Percentiles rank a stretch among this genome's conserved stretches.
Conservation (phyloP, 768 basidiomycete species). For the Kwoniella dejecticola region DNA sequence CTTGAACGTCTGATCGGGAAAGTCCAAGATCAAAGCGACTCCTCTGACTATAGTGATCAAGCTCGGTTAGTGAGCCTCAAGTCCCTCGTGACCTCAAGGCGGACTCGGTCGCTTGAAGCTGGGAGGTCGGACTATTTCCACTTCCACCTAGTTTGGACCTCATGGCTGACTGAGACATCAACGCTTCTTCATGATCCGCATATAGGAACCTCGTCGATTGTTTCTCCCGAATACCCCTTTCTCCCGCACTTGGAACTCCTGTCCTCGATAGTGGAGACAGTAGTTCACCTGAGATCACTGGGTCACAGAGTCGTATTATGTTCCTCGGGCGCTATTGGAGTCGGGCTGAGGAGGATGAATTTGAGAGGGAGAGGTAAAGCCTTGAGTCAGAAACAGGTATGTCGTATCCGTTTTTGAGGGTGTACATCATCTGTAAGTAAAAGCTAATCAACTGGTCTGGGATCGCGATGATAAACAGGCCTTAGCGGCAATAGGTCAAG, state of each 20-base stretch:
- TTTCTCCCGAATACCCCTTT: slow-evolving; percentile 83
- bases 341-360: slow-evolving; percentile 89
- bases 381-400: slow-evolving; percentile 85
- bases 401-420: slow-evolving; percentile 46
- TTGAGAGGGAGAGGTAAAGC: slow-evolving; percentile 76
- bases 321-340: slow-evolving; percentile 95
- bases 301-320: slow-evolving; percentile 96
- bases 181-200: no score
- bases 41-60: slow-evolving; percentile 78
- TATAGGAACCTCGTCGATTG: slow-evolving; percentile 93
- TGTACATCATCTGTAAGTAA: no score
- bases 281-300: slow-evolving; percentile 69
- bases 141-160: no score
- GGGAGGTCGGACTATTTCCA: no score
- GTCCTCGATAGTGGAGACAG: slow-evolving; percentile 89
- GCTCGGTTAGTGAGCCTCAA: slow-evolving; percentile 62
- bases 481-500: slow-evolving; percentile 94
- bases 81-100: no score
- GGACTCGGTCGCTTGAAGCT: no score
- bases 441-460: no score
- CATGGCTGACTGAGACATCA: no score
- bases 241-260: slow-evolving; percentile 87
- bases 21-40: slow-evolving; percentile 21
- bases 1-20: background rate
- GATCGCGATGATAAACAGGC: no score